Percentiles rank a stretch among this genome's conserved stretches.
Conservation (phyloP, 306 rosid genomes). For the Trifolium repens region DNA sequence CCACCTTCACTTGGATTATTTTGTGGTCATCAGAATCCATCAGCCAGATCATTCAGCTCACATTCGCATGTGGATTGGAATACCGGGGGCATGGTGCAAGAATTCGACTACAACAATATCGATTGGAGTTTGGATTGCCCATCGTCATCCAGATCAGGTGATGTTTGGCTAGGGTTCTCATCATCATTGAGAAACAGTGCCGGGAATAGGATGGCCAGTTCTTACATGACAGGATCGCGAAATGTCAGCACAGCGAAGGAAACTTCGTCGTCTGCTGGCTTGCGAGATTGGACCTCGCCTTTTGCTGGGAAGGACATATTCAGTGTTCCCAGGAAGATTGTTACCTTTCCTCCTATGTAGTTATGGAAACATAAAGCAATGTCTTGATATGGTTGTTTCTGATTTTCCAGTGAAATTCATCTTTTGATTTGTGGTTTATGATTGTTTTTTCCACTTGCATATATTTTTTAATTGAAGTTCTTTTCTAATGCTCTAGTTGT, state of each 20-base stretch:
- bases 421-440: conserved; percentile 34
- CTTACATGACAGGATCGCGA: conserved; percentile 54
- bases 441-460: conserved; percentile 9
- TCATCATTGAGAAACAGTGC: conserved; percentile 43
- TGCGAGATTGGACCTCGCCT: conserved; percentile 82
- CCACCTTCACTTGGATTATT: conserved; percentile 86
- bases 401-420: conserved; percentile 47
- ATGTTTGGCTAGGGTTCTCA: conserved; percentile 61
- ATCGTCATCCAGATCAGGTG: conserved; percentile 47
- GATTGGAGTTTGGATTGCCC: conserved; percentile 80
- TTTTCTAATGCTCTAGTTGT: neutral
- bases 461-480: conserved; percentile 14
- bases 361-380: conserved; percentile 11
- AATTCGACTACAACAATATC: conserved; percentile 68
- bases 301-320: conserved; percentile 85
- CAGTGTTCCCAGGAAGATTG: conserved; percentile 84
- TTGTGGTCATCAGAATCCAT: conserved; percentile 58
- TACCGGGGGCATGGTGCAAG: conserved; percentile 53
- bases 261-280: conserved; percentile 51
- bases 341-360: conserved; percentile 77
- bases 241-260: conserved; percentile 61
- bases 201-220: conserved; percentile 38
- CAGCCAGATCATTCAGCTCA: conserved; percentile 59
- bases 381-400: conserved; percentile 37
- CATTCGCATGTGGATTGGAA: conserved; percentile 72